Base-by-base conservation (phyloP, 495 filamentous ascomycete genomes). In the Hypoxylon lenormandii region DNA sequence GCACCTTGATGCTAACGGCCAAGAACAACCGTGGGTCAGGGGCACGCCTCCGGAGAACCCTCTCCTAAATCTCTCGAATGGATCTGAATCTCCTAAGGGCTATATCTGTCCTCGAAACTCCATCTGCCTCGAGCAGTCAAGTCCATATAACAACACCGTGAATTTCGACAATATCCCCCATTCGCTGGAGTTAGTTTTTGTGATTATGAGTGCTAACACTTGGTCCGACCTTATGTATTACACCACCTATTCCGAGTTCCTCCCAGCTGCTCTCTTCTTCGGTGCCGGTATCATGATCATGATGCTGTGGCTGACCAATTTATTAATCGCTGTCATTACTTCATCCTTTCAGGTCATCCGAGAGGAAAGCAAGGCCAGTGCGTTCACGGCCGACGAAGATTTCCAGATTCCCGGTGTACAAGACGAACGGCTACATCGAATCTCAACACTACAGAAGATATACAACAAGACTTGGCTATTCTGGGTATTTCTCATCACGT, bases 261-360 rank as follows among this genome's bases (percentile, higher is more conserved):
- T 97, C 21, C 87, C 90, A 1, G 85, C 91, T 4, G 92, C 94
- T 6, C 79, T 95, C 5, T 96, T 93, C 79, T 97, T 96, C 66
- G 93, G 90, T 22, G 86, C 84, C 60, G 93, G 91, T 1, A 90
- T 97, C 73, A 88, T 99, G 45, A 92, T 99, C 72, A 86, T 99
- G 85, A 95, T 90, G 80, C 83, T 99, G 33, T 99, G 95, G 95
- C 85, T 99, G 73, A 92, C 94, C 60, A 97, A 97, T 78, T 86
- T 99, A 80, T 83, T 99, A 22, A 95, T 99, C 74, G 95, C 95
- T 10, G 96, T 99, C 59, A 99, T 99, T 72, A 99, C 95, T 0
- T 95, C 94, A 19, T 97, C 95, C 6, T 98, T 99, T 74, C 96
- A 99, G 77, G 92, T 99, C 66, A 99, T 98, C 69, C 87, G 95